phyloP scores from a whole-genome alignment of 2,329 filamentous ascomycete species.

The Clathrospora elynae region DNA sequence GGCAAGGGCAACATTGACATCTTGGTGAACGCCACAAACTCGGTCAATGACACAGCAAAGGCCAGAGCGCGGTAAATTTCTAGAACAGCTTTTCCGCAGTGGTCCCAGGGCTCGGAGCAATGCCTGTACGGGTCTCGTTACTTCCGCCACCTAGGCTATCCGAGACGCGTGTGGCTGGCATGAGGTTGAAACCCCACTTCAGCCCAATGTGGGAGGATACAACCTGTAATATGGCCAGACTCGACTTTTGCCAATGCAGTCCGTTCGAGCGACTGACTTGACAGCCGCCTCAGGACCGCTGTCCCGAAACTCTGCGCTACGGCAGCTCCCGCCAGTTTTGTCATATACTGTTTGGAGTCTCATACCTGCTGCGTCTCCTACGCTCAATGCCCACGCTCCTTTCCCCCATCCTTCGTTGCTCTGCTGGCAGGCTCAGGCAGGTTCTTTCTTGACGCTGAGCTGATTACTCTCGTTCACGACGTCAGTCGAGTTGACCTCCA shows the following conservation, averaged over 20 bases:
- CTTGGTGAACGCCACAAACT: slow-evolving; percentile 1
- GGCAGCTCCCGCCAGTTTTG: slow-evolving; percentile 37
- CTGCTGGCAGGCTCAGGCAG: slow-evolving; percentile 50
- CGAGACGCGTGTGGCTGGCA: slow-evolving; percentile 34
- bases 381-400: slow-evolving; percentile 47
- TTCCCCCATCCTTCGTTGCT: slow-evolving; percentile 42
- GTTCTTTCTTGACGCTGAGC: slow-evolving; percentile 42
- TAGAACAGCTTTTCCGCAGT: slow-evolving; percentile 29
- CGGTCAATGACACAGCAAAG: slow-evolving; percentile 12
- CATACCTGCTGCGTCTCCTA: slow-evolving; percentile 44
- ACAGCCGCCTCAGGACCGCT: slow-evolving; percentile 47
- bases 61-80: slow-evolving; percentile 24
- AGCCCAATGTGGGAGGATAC: slow-evolving; percentile 36
- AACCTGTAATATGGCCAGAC: slow-evolving; percentile 34
- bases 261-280: slow-evolving; percentile 34
- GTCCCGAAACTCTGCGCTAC: slow-evolving; percentile 47
- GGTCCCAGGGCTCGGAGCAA: slow-evolving; percentile 19
- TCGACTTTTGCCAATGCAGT: slow-evolving; percentile 37
- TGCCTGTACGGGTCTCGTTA: slow-evolving; percentile 40
- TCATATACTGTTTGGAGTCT: slow-evolving; percentile 50
- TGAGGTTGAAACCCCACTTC: slow-evolving; percentile 46
- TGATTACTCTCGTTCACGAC: slow-evolving; percentile 43
- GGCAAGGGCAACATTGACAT: slow-evolving; percentile 15
- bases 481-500: slow-evolving; percentile 42
- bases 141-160: slow-evolving; percentile 40